Base-by-base conservation (phyloP, 1,284 basidiomycete species). In the Melampsora abietis-canadensis region DNA sequence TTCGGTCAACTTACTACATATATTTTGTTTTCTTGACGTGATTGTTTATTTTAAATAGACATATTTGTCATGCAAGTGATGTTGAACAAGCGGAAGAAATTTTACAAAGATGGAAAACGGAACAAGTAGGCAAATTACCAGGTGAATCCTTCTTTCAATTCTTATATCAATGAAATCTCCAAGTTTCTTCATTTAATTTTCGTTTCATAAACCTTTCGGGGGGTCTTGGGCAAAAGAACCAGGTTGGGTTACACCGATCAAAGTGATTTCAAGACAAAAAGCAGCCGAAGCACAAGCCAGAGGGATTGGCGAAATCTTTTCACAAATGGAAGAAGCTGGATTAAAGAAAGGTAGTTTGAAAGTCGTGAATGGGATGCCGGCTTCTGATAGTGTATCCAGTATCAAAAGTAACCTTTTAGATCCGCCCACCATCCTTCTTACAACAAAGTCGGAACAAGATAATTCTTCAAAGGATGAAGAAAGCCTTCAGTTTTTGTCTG, bases 31-130 rank as follows among this genome's bases (percentile, higher is more conserved):
- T n/a, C n/a, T n/a, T n/a, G n/a, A n/a, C n/a, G n/a, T n/a, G n/a
- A n/a, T n/a, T n/a, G n/a, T n/a, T n/a, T n/a, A n/a, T n/a, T n/a
- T n/a, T n/a, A n/a, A n/a, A 46, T 79, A 94, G 92, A 66, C 94
- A 97, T 82, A 86, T 95, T 76, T 89, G 94, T 27, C 94, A 97
- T 83, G 92, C 94, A 21, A 94, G 92, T 75, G 92, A 95, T 82
- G 91, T 88, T 27, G 92, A 93, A 83, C 92, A 97, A 82, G 89
- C 92, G 37, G 91, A 92, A 81, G 92, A 90, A 40, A 86, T 97
- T 75, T 87, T 97, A 68, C 88, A 87, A 78, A 86, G 92, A 76
- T 96, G 94, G 94, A 89, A 91, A 46, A 88, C 90, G 62, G 93
- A 97, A 82, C 90, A 92, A 46, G 84, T 94, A 80, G 92, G 92